These are phyloP conservation scores for Spathaspora sp. DNA, from an alignment of 1,139 yeast species.

Conservation along the genomic window DNA sequence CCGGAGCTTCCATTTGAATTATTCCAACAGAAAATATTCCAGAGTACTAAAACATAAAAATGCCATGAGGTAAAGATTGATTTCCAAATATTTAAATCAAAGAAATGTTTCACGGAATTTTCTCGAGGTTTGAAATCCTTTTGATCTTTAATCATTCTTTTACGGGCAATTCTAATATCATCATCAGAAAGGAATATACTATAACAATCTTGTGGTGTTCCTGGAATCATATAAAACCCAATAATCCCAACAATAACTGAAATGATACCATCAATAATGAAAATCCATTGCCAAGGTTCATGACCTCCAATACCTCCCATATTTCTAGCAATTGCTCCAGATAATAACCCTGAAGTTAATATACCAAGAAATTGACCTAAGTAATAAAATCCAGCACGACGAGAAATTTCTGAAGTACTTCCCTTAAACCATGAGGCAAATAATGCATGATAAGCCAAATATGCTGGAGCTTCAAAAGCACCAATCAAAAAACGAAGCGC, in stretches of 20 bases:
- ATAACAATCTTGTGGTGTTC: conserved; percentile 63
- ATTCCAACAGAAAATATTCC: conserved; percentile 67
- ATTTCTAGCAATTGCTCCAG: conserved; percentile 54
- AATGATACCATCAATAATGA: conserved; percentile 63
- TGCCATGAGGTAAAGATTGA: conserved; percentile 55
- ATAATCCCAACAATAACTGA: conserved; percentile 60
- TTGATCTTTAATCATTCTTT: conserved; percentile 49
- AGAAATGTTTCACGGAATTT: conserved; percentile 29
- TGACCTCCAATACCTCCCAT: conserved; percentile 51
- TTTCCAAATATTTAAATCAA: conserved; percentile 44
- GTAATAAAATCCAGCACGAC: conserved; percentile 62
- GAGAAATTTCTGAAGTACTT: conserved; percentile 52
- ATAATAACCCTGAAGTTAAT: conserved; percentile 62
- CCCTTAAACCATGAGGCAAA: conserved; percentile 61
- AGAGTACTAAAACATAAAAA: conserved; percentile 47
- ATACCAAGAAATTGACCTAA: conserved; percentile 62
- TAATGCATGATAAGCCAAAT: conserved; percentile 58
- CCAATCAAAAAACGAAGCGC: conserved; percentile 63
- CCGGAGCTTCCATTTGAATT: conserved; percentile 47
- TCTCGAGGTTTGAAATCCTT: conserved; percentile 31
- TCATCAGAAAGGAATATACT: conserved; percentile 59
- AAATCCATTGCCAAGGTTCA: conserved; percentile 74
- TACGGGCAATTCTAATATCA: conserved; percentile 62
- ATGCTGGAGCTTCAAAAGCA: conserved; percentile 60
- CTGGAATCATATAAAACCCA: conserved; percentile 66